These are phyloP conservation scores for Flaveria trinervia DNA, from an alignment of 129 eudicot genomes.

Conservation along the genomic window DNA sequence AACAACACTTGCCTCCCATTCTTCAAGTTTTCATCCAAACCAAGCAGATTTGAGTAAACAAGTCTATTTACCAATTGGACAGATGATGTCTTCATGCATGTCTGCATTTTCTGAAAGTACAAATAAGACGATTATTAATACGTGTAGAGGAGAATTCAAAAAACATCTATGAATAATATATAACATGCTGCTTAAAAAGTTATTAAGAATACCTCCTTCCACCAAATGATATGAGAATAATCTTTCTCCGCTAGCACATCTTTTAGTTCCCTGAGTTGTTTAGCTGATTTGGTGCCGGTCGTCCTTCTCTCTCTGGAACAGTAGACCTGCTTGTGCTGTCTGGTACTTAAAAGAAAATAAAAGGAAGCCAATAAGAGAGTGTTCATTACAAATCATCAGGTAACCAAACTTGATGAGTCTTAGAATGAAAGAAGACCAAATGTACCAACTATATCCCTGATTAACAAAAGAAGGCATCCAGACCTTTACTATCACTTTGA, in stretches of 20 bases:
- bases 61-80: slow-evolving; percentile 63
- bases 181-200: slow-evolving; percentile 2
- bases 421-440: no score
- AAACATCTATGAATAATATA: background rate
- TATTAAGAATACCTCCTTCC: slow-evolving; percentile 74
- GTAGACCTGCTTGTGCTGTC: slow-evolving; percentile 34
- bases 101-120: slow-evolving; percentile 62
- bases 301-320: slow-evolving; percentile 51
- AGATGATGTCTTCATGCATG: slow-evolving; percentile 70
- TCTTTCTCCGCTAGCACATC: slow-evolving; percentile 52
- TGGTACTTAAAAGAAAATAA: slow-evolving; percentile 31
- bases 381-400: background rate
- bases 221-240: slow-evolving; percentile 72
- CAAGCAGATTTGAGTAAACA: slow-evolving; percentile 70
- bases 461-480: no score
- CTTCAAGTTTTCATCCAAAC: slow-evolving; percentile 73
- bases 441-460: no score
- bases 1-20: slow-evolving; percentile 64
- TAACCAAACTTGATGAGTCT: background rate
- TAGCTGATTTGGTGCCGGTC: slow-evolving; percentile 42
- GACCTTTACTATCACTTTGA: background rate
- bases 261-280: slow-evolving; percentile 40
- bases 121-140: slow-evolving; percentile 12
- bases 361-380: background rate
- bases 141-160: background rate